These are phyloP conservation scores for Rhodotorula sp. DNA, from an alignment of 1,284 basidiomycete species.

Conservation along the genomic window DNA sequence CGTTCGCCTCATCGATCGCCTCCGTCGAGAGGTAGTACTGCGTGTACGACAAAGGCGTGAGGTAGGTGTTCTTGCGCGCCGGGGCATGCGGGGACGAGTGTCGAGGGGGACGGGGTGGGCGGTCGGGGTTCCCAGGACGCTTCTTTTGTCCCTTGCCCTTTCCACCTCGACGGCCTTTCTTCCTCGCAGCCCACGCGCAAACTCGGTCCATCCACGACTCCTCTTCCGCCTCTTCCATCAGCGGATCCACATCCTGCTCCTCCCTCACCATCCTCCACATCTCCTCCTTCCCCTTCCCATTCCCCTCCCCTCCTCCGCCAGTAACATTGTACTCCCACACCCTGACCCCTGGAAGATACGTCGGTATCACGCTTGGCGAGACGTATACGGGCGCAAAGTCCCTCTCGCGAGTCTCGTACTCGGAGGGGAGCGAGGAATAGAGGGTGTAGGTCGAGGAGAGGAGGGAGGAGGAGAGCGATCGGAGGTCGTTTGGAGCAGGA, in stretches of 20 bases:
- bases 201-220: not conserved
- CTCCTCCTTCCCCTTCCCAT: not conserved
- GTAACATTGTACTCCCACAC: slow-evolving; percentile 60
- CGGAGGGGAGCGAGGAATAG: slow-evolving; percentile 26
- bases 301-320: not conserved
- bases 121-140: slow-evolving; percentile 51
- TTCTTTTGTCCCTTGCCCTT: slow-evolving; percentile 50
- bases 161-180: slow-evolving; percentile 46
- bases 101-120: not conserved
- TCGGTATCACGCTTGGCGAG: slow-evolving; percentile 79
- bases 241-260: slow-evolving; percentile 4
- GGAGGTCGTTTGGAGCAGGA: not conserved
- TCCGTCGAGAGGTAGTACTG: slow-evolving; percentile 66
- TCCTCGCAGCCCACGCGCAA: not conserved
- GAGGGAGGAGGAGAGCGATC: not conserved
- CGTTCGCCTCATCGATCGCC: slow-evolving; percentile 59
- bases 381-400: slow-evolving; percentile 75
- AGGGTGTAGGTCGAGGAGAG: slow-evolving; percentile 3
- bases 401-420: slow-evolving; percentile 56
- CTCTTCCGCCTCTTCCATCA: not conserved
- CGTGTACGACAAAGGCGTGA: slow-evolving; percentile 74
- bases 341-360: slow-evolving; percentile 77
- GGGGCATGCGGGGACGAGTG: slow-evolving; percentile 57
- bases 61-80: slow-evolving; percentile 65
- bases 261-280: not conserved